phyloP scores from a whole-genome alignment of 441 rosid genomes.

The Kokia cookei region DNA sequence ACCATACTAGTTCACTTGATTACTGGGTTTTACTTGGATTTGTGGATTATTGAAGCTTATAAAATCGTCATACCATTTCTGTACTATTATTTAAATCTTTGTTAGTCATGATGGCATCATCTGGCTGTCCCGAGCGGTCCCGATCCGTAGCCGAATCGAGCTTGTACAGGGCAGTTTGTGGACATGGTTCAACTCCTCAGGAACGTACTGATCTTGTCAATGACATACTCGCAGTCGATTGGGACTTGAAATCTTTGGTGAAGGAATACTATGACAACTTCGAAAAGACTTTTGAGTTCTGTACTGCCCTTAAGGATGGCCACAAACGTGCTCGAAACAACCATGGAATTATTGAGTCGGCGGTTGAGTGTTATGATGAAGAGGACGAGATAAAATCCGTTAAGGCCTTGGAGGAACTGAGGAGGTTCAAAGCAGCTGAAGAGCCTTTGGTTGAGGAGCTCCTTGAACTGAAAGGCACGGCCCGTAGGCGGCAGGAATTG shows the following conservation, averaged over 20 bases:
- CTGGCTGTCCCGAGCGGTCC: no score
- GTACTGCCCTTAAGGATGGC: slow-evolving; percentile 50
- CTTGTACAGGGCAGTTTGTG: no score
- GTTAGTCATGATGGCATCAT: no score
- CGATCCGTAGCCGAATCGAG: no score
- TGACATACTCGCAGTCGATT: background rate
- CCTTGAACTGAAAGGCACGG: slow-evolving; percentile 33
- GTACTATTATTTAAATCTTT: no score
- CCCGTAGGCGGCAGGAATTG: slow-evolving; percentile 37
- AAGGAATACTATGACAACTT: slow-evolving; percentile 49
- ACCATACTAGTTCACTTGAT: background rate
- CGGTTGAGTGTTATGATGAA: slow-evolving; percentile 42
- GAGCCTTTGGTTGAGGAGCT: slow-evolving; percentile 57
- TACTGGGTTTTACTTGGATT: background rate
- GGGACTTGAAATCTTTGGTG: slow-evolving; percentile 43
- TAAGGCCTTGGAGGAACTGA: slow-evolving; percentile 50
- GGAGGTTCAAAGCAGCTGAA: slow-evolving; percentile 40
- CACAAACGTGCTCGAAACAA: slow-evolving; percentile 44
- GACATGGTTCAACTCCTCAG: no score
- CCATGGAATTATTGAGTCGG: slow-evolving; percentile 48
- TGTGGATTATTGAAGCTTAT: background rate
- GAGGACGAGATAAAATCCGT: slow-evolving; percentile 40
- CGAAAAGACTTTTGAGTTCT: slow-evolving; percentile 48
- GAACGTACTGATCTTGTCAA: no score
- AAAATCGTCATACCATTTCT: background rate